phyloP scores from a whole-genome alignment of 2,329 filamentous ascomycete species.

The Penicillium sp. region DNA sequence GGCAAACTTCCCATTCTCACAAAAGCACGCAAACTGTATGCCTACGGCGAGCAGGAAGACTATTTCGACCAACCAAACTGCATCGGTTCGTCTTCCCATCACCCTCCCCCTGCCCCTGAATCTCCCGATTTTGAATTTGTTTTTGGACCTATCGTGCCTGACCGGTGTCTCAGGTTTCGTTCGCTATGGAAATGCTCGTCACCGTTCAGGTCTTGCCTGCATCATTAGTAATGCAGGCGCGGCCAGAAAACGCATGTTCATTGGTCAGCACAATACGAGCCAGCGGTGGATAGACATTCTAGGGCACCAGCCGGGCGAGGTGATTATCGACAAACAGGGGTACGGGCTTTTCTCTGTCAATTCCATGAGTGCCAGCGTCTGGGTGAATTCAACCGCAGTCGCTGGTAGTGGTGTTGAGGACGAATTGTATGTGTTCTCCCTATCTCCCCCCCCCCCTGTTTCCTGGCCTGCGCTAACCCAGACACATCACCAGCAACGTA shows the following conservation, averaged over 20 bases:
- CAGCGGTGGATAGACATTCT: slow-evolving; percentile 68
- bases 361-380: slow-evolving; percentile 62
- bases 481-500: slow-evolving; percentile 9
- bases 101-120: background rate
- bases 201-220: slow-evolving; percentile 57
- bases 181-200: slow-evolving; percentile 55
- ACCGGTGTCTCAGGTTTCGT: slow-evolving; percentile 49
- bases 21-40: slow-evolving; percentile 66
- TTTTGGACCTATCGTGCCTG: slow-evolving; percentile 5
- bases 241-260: slow-evolving; percentile 61
- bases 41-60: slow-evolving; percentile 67
- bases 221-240: slow-evolving; percentile 59
- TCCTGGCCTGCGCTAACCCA: background rate
- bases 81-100: slow-evolving; percentile 52
- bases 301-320: slow-evolving; percentile 56
- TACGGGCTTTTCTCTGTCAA: slow-evolving; percentile 61
- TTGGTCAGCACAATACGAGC: slow-evolving; percentile 60
- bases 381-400: slow-evolving; percentile 59
- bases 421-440: slow-evolving; percentile 17
- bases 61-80: slow-evolving; percentile 66
- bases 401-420: slow-evolving; percentile 6
- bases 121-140: background rate
- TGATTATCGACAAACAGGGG: slow-evolving; percentile 62
- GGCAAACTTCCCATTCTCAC: slow-evolving; percentile 62
- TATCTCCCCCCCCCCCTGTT: background rate